Conservation (phyloP, 140 eudicot genomes). For the Eryngium alpinum region DNA sequence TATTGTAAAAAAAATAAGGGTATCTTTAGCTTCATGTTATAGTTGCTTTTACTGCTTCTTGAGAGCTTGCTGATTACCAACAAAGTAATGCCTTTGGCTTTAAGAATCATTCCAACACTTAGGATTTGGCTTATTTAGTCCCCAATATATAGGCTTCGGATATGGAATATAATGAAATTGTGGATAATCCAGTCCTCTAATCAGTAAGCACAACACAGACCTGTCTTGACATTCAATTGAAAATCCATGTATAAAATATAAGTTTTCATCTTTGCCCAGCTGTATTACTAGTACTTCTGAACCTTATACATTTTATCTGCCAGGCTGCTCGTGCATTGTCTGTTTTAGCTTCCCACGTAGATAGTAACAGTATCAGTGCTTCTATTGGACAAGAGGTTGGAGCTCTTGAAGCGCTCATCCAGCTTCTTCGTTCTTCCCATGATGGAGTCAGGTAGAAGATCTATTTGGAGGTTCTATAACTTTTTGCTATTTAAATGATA, state of each 20-base stretch:
- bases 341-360: conserved; percentile 96
- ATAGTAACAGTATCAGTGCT: conserved; percentile 74
- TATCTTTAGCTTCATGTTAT: not conserved
- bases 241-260: not conserved
- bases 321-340: conserved; percentile 98
- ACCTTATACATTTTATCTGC: conserved; percentile 20
- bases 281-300: not conserved
- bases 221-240: no score
- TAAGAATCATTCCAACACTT: not conserved
- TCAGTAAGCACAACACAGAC: no score
- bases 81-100: not conserved
- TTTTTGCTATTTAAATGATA: not conserved
- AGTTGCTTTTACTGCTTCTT: not conserved
- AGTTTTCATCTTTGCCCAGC: not conserved
- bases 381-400: conserved; percentile 88
- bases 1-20: not conserved
- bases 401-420: conserved; percentile 89
- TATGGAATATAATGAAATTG: not conserved
- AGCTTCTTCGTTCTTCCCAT: conserved; percentile 69
- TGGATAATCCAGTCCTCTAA: no score
- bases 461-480: not conserved
- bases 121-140: not conserved
- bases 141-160: not conserved
- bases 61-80: not conserved
- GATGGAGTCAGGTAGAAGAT: conserved; percentile 75